Base-by-base conservation (phyloP, 2,329 filamentous ascomycete genomes). In the Byssochlamys sp. region DNA sequence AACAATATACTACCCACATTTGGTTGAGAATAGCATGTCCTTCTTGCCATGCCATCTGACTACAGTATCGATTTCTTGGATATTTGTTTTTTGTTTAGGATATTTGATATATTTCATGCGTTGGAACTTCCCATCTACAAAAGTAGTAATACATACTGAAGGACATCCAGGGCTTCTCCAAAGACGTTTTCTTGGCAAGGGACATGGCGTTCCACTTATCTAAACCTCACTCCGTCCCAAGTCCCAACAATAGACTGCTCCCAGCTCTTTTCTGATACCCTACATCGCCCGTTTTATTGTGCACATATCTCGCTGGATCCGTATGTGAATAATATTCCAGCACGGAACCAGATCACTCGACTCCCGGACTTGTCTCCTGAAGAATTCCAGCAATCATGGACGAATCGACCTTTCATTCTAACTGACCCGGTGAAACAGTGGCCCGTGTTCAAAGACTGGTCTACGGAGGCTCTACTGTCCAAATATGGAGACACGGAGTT, bases 261-360 rank as follows among this genome's bases (percentile, higher is more conserved):
- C 55, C 84, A 85, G 65, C 84, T 97, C 55, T 97, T 89, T 72
- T 96, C 92, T 12, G 92, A 99, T 73, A 85, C 89, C 6, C 80
- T 97, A 26, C 90, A 96, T 72, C 84, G 91, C 9, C 92, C 92
- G 0, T 97, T 95, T 71, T 87, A 89, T 63, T 97, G 92, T 76
- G 88, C 90, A 52, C 84, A 95, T 68, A 85, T 91, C 28, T 74
- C 81, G 1, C 75, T 95, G 48, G 71, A 77, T 5, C 81, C 83
- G 1, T 96, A 87, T 70, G 81, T 84, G 7, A 78, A 78, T 26
- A 83, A 82, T 54, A 96, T 96, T 39, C 91, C 91, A 1, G 65
- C 74, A 33, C 72, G 76, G 39, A 96, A 96, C 69, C 77, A 84
- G 63, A 95, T 97, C 55, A 69, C 80, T 2, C 84, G 88, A 11